Evolutionary conservation across 345 rosid species (phyloP), one percentile per base, ranked within the genome.

Genomic region (Citrus glauca): DNA sequence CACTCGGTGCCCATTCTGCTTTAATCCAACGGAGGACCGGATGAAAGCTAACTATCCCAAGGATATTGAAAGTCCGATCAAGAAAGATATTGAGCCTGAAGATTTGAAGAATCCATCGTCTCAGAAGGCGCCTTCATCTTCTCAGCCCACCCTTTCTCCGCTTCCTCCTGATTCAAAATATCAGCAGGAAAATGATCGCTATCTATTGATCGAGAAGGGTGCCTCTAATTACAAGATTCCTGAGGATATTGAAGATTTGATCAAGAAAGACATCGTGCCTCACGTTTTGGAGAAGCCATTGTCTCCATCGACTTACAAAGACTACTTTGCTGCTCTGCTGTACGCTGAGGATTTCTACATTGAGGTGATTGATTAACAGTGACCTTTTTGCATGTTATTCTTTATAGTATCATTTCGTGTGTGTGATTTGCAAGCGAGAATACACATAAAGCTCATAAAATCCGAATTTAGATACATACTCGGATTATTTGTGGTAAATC

Each of bases 291-390:
- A 66, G 17, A 66, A 7, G 27, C 74, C 63, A 24, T 62, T 83
- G 57, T 73, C 83, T 73, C 64, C 72, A 6, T 80, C 77, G 6
- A 79, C 83, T 2, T 80, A 83, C 81, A 80, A 64, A 57, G 78
- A 77, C 24, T 60, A 69, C 35, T 82, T 82, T 71, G 79, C 79
- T 30, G 76, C 85, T 24, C 79, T 82, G 77, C 77, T 82, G 22
- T 82, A 82, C 71, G 82, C 85, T 3, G 85, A 82, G 72, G 85
- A 79, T 73, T 71, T 66, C 74, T 79, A 82, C 50, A 35, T 66
- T 62, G 79, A 82, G 85, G 85, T 81, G 77, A 28, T 48, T 14
- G 3, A 73, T 62, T 24, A 62, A 24, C 62, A 71, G 10, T 20
- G 3, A 24, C 25, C 17, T 53, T 78, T 32, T 19, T 3, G 9